phyloP scores from a whole-genome alignment of 2,329 filamentous ascomycete genomes.

The Colletotrichum neosansevieriae region DNA sequence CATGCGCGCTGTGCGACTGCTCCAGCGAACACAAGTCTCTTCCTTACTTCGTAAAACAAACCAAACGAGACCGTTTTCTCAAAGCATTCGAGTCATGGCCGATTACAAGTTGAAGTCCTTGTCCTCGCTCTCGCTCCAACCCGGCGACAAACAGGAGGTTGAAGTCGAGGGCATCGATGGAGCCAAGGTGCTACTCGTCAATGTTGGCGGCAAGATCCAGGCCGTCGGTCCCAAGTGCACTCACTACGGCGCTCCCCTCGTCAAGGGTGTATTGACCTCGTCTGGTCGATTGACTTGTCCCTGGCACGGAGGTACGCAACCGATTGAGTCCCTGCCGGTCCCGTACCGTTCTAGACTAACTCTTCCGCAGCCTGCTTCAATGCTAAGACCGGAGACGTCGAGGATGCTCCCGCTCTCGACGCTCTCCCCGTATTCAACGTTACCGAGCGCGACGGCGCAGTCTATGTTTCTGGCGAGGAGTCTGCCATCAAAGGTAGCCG shows the following conservation, averaged over 20 bases:
- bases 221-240: slow-evolving; percentile 87
- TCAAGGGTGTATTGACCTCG: slow-evolving; percentile 84
- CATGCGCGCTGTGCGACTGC: slow-evolving; percentile 34
- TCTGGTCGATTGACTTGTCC: slow-evolving; percentile 91
- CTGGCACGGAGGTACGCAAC: slow-evolving; percentile 87
- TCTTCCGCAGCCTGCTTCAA: slow-evolving; percentile 84
- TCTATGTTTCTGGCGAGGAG: slow-evolving; percentile 88
- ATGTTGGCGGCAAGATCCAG: slow-evolving; percentile 79
- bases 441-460: slow-evolving; percentile 81
- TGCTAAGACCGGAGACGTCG: slow-evolving; percentile 88
- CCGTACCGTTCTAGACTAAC: background rate
- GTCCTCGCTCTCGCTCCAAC: slow-evolving; percentile 78
- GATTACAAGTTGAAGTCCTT: slow-evolving; percentile 83
- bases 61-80: slow-evolving; percentile 42
- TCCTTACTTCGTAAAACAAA: slow-evolving; percentile 12
- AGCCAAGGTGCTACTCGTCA: slow-evolving; percentile 88
- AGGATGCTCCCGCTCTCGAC: slow-evolving; percentile 93
- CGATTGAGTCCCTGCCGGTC: background rate
- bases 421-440: slow-evolving; percentile 86
- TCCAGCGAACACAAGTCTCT: background rate
- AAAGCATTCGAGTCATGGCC: slow-evolving; percentile 58
- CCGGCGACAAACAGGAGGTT: slow-evolving; percentile 86
- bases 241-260: slow-evolving; percentile 92
- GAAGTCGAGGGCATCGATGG: slow-evolving; percentile 91
- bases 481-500: slow-evolving; percentile 81